Conservation (phyloP, 768 basidiomycete genomes). For the Lactarius vividus region DNA sequence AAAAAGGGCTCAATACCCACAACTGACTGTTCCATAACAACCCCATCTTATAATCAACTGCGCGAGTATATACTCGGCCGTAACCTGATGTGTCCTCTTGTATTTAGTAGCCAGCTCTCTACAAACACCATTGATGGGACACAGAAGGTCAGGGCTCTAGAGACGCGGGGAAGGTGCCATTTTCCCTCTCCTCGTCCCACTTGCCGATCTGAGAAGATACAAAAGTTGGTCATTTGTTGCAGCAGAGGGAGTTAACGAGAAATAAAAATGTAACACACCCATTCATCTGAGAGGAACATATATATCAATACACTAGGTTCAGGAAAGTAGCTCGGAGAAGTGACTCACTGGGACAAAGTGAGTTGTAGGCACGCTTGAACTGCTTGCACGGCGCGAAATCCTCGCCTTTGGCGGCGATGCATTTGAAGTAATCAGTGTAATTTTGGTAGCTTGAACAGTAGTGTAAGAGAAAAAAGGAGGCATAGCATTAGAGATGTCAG, state of each 20-base stretch:
- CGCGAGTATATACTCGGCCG: background rate
- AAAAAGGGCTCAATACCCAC: background rate
- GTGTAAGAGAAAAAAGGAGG: constrained; percentile 2
- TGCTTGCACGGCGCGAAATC: constrained; percentile 99
- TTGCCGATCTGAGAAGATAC: constrained; percentile 60
- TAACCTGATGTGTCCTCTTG: background rate
- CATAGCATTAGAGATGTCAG: constrained; percentile 27
- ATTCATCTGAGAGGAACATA: constrained; percentile 64
- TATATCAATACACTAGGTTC: constrained; percentile 11
- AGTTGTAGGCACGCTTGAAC: constrained; percentile 94
- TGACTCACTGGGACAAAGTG: constrained; percentile 93
- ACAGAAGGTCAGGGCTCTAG: constrained; percentile 60
- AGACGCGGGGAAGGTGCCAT: constrained; percentile 87
- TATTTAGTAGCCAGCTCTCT: constrained; percentile 11
- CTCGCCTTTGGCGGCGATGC: constrained; percentile 94
- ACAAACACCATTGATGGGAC: constrained; percentile 3
- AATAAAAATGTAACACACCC: constrained; percentile 51
- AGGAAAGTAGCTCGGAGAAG: constrained; percentile 3
- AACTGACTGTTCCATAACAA: background rate
- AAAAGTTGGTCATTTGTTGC: background rate
- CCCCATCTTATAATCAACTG: background rate
- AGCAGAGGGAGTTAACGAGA: background rate
- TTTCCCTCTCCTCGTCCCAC: constrained; percentile 96
- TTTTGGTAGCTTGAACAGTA: constrained; percentile 73
- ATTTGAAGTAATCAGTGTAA: constrained; percentile 99